Conservation (phyloP, 192 early-diverging fungal species). For the Backusella australiensis region DNA sequence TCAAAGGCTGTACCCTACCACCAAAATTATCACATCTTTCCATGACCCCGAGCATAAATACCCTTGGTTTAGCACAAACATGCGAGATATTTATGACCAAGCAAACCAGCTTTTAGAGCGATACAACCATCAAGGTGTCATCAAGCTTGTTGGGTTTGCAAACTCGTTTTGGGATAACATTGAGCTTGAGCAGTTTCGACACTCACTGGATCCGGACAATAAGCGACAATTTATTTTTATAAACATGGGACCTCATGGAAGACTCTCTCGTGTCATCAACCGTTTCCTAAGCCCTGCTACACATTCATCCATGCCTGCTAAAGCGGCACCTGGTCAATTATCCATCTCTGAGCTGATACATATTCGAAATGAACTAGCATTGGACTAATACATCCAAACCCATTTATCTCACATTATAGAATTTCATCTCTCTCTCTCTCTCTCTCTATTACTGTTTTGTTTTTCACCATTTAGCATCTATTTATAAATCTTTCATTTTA, state of each 20-base stretch:
- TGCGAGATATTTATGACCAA: slow-evolving; percentile 46
- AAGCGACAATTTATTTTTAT: slow-evolving; percentile 79
- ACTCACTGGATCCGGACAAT: slow-evolving; percentile 26
- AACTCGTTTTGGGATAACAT: slow-evolving; percentile 77
- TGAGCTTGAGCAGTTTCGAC: slow-evolving; percentile 68
- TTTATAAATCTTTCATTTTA: neutral
- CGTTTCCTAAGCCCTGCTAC: slow-evolving; percentile 88
- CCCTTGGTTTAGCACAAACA: slow-evolving; percentile 52
- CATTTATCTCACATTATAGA: no score
- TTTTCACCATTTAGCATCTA: neutral
- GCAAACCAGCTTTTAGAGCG: slow-evolving; percentile 28
- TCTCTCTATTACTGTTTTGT: no score
- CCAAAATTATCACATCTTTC: slow-evolving; percentile 79
- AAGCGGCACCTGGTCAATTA: slow-evolving; percentile 92
- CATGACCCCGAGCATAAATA: slow-evolving; percentile 71
- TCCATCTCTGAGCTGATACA: slow-evolving; percentile 62
- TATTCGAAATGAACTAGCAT: neutral
- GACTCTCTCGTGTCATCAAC: slow-evolving; percentile 85
- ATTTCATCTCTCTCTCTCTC: no score
- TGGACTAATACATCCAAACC: neutral
- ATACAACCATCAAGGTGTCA: slow-evolving; percentile 56
- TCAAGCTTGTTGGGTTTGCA: slow-evolving; percentile 89
- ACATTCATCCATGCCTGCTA: slow-evolving; percentile 67
- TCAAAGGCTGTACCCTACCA: slow-evolving; percentile 33
- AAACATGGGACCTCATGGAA: slow-evolving; percentile 88